These are phyloP conservation scores for Flaveria bidentis DNA, from an alignment of 129 eudicot genomes.

Conservation along the genomic window DNA sequence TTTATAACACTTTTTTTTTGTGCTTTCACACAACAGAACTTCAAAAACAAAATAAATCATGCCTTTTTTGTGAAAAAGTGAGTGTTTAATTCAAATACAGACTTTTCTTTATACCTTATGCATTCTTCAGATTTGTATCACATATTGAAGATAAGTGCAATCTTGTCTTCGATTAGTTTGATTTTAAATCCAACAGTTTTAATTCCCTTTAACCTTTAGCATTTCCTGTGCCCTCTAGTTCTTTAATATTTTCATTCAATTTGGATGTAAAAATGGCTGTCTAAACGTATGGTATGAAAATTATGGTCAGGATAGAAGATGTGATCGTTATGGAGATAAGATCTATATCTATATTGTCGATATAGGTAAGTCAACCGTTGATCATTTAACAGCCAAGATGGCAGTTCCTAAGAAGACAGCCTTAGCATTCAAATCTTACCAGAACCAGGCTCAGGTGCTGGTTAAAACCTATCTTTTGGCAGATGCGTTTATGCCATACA, in stretches of 20 bases:
- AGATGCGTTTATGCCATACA: constrained; percentile 58
- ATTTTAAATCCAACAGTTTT: not conserved
- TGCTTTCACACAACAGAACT: not conserved
- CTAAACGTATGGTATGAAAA: not conserved
- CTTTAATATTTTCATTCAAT: not conserved
- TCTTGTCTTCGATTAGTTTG: not conserved
- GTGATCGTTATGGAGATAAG: constrained; percentile 28
- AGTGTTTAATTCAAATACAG: too few relatives aligned
- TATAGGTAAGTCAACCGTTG: constrained; percentile 21
- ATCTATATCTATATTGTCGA: constrained; percentile 22
- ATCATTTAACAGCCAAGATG: constrained; percentile 35
- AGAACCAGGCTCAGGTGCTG: constrained; percentile 63
- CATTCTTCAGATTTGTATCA: not conserved
- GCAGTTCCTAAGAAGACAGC: constrained; percentile 55
- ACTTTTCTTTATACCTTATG: not conserved
- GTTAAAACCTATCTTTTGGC: constrained; percentile 59
- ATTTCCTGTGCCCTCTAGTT: not conserved
- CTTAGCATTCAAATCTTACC: constrained; percentile 55
- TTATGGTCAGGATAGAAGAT: constrained; percentile 20
- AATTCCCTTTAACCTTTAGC: not conserved
- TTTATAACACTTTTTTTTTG: not conserved
- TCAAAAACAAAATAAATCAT: not conserved
- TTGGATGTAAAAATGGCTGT: not conserved
- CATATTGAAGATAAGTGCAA: constrained; percentile 7
- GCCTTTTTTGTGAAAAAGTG: not conserved